Conservation (phyloP, 2,329 filamentous ascomycete species). For the Aspergillus piperis region DNA sequence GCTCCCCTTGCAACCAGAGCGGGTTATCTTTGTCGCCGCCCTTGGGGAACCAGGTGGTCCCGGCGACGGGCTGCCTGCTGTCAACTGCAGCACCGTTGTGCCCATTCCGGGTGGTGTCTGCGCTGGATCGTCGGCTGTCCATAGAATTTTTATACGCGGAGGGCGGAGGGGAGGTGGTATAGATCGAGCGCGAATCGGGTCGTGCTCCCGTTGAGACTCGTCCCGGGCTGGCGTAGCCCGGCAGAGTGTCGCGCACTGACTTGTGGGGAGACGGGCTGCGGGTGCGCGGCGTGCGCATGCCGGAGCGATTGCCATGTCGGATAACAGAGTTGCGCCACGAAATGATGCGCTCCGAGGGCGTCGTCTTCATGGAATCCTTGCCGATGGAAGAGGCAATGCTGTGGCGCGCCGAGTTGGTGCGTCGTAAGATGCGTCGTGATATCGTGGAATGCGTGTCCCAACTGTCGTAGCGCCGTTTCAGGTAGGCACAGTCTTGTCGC, state of each 20-base stretch:
- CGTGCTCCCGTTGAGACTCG: constrained; percentile 27
- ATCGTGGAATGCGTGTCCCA: constrained; percentile 79
- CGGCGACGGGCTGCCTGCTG: constrained; percentile 15
- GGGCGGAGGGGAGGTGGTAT: constrained; percentile 30
- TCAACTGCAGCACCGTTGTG: constrained; percentile 10
- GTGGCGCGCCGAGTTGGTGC: constrained; percentile 58
- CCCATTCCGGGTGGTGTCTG: constrained; percentile 10
- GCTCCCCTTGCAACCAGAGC: constrained; percentile 52
- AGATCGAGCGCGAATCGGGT: constrained; percentile 29
- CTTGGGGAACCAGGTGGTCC: constrained; percentile 26
- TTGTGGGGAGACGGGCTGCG: constrained; percentile 55
- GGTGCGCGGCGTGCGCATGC: constrained; percentile 34
- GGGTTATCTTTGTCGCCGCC: constrained; percentile 41
- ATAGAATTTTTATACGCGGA: constrained; percentile 28
- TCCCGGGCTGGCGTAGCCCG: constrained; percentile 27
- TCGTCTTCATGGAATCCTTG: constrained; percentile 46
- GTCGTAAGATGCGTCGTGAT: constrained; percentile 63
- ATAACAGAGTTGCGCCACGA: constrained; percentile 78
- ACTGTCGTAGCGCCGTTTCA: constrained; percentile 72
- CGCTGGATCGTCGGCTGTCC: constrained; percentile 24
- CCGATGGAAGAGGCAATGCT: constrained; percentile 53
- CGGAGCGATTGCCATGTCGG: constrained; percentile 44
- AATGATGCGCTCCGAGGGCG: constrained; percentile 74
- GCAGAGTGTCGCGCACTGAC: constrained; percentile 27
- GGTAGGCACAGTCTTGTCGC: constrained; percentile 85